Base-by-base conservation (phyloP, 192 early-diverging fungal species). In the Spizellomyces punctatus region DNA sequence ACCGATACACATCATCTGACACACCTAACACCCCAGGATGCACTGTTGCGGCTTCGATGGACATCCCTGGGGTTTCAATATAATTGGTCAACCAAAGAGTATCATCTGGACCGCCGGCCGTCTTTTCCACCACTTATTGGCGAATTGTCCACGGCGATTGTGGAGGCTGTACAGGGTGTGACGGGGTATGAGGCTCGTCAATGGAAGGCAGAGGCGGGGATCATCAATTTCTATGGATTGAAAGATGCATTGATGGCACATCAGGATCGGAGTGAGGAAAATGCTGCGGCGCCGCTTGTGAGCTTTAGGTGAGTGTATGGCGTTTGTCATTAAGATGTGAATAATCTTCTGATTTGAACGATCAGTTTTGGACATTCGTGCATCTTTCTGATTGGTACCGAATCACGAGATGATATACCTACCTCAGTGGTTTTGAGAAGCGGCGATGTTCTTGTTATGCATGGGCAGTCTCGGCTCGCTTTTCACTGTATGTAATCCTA, bases 371-470 rank as follows among this genome's bases (percentile, higher is more conserved):
- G 91, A 14, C 80, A 91, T 71, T 77, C 87, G 12, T 92, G 93
- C 65, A 85, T 96, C 43, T 95, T 89, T 72, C 79, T 96, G 10
- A 82, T 96, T 45, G 96, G 96, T 10, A 91, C 91, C 0, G 71
- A 80, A 44, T 87, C 88, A 9, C 78, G 89, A 14, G 92, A 95
- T 41, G 83, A 82, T 1, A 46, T 67, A 21, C 94, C 94, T 0
- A 86, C 86, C 5, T 82, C 94, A 4, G 75, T 98, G 17, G 74
- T 86, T n/a, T 76, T 98, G 14, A 85, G 82, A 42, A 93, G 91
- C 68, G 96, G 96, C 21, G 96, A 98, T 68, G 82, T 92, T 44
- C 75, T 95, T 58, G 89, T 92, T 8, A 96, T 98, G 96, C 91
- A 90, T 60, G 91, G 93, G 16, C 77, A 84, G 4, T 87, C 85